Base-by-base conservation (phyloP, 805 yeast genomes). In the Cyberlindnera xylosilytica region DNA sequence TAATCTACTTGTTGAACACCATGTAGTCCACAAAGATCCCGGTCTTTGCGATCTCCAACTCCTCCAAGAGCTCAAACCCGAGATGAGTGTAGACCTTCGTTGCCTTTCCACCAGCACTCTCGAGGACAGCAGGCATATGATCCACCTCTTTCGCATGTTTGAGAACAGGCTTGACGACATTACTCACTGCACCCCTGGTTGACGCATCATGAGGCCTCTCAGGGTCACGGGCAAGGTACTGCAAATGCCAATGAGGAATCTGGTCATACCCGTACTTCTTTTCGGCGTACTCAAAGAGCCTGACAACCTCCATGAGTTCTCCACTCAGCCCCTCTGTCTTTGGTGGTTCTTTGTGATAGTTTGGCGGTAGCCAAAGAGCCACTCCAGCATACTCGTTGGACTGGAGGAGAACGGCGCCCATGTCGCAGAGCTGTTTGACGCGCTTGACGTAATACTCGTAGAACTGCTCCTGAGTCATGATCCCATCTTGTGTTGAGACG, bases 231-330 rank as follows among this genome's bases (percentile, higher is more conserved):
- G 24, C 38, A 4, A 35, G 15, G 18, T 18, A 18, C 19, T 35
- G 31, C 16, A 35, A 15, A 18, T 31, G 36, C 41, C 41, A 38
- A 18, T 38, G 41, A 4, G 23, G 29, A 7, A 4, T 17, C 7
- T 11, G 10, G 17, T 22, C 12, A 9, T n/a, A 11, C 6, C 36
- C 38, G 13, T 20, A 15, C n/a, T 28, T 26, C 17, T 15, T 12
- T 2, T 15, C 6, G 3, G 20, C 24, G 6, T 10, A 15, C 8
- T 20, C 6, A 13, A 33, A 26, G 4, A 8, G 3, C 12, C 5
- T 4, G 4, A 20, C 20, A 4, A 32, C 13, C 17, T 17, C 27
- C 9, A 13, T 3, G 4, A 32, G 22, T 4, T 29, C 8, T 10
- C 26, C 26, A 9, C 18, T 6, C 7, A 29, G 19, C 16, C 8